These are phyloP conservation scores for Cutaneotrichosporon dermatis DNA, from an alignment of 1,284 basidiomycete species.

Conservation along the genomic window DNA sequence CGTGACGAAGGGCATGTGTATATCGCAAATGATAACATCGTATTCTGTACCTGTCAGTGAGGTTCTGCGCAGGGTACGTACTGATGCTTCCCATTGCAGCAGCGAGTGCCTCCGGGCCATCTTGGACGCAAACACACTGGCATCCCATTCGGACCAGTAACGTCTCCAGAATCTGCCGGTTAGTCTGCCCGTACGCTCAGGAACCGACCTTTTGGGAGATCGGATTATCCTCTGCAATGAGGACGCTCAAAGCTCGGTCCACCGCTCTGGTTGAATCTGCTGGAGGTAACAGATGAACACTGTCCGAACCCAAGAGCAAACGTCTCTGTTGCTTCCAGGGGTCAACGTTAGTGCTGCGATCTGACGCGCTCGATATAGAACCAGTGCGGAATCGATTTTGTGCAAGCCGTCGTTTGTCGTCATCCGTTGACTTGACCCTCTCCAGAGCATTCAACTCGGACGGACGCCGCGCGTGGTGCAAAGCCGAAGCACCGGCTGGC, in stretches of 20 bases:
- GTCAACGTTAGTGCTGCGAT: constrained; percentile 30
- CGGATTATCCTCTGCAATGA: constrained; percentile 96
- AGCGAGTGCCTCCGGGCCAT: constrained; percentile 93
- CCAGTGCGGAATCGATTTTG: constrained; percentile 82
- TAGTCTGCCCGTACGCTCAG: background rate
- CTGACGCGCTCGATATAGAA: constrained; percentile 58
- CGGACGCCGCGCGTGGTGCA: constrained; percentile 66
- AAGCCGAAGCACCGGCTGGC: background rate
- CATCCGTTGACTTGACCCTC: constrained; percentile 75
- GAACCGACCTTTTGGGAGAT: constrained; percentile 70
- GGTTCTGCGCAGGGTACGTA: constrained; percentile 49
- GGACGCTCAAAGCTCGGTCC: constrained; percentile 61
- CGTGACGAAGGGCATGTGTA: constrained; percentile 46
- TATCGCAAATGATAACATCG: constrained; percentile 53
- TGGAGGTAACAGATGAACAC: constrained; percentile 4
- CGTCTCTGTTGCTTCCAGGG: constrained; percentile 16
- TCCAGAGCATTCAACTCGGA: constrained; percentile 80
- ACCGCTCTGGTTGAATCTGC: background rate
- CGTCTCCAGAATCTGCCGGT: constrained; percentile 73
- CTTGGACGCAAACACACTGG: constrained; percentile 85
- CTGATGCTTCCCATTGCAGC: constrained; percentile 95
- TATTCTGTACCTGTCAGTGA: constrained; percentile 39
- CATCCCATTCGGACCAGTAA: constrained; percentile 86
- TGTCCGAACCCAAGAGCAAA: background rate
- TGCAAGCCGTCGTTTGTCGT: constrained; percentile 63